phyloP scores from a whole-genome alignment of 805 yeast genomes.

The Lachancea thermotolerans region DNA sequence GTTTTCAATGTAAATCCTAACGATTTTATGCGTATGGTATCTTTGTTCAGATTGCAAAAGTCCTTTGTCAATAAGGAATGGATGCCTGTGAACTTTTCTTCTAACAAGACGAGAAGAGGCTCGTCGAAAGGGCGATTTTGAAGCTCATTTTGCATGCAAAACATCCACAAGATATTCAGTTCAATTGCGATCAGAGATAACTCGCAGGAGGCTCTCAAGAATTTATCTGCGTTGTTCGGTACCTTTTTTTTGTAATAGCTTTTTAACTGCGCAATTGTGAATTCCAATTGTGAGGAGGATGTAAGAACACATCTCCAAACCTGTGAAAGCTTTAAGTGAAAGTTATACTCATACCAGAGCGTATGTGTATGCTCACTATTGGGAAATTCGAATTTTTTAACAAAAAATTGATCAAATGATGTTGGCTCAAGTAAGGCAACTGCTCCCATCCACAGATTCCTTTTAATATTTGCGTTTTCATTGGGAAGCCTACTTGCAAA shows the following conservation, averaged over 20 bases:
- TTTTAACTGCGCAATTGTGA: background rate
- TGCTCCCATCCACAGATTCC: conserved; percentile 5
- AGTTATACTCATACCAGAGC: background rate
- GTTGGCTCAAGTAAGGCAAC: conserved; percentile 2
- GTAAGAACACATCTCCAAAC: conserved; percentile 1
- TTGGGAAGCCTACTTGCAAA: background rate
- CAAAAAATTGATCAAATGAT: background rate
- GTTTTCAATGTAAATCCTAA: too few species aligned
- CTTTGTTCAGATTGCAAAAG: too few species aligned
- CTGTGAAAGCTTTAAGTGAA: background rate
- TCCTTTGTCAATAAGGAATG: too few species aligned
- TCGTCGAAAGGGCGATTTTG: too few species aligned
- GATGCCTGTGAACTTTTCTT: too few species aligned
- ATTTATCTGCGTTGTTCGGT: background rate
- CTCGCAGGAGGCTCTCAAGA: background rate
- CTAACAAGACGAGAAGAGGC: too few species aligned
- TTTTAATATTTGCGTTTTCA: background rate
- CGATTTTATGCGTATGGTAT: too few species aligned
- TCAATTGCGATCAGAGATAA: background rate
- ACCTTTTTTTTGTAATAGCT: background rate
- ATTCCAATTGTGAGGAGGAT: background rate
- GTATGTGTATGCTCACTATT: background rate
- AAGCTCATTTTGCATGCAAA: background rate
- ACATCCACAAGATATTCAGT: background rate
- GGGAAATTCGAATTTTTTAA: background rate